Percentiles rank a stretch among this genome's conserved stretches.
phyloP scores from a whole-genome alignment of 2,329 filamentous ascomycete genomes.

The Akanthomyces uredinophilus region DNA sequence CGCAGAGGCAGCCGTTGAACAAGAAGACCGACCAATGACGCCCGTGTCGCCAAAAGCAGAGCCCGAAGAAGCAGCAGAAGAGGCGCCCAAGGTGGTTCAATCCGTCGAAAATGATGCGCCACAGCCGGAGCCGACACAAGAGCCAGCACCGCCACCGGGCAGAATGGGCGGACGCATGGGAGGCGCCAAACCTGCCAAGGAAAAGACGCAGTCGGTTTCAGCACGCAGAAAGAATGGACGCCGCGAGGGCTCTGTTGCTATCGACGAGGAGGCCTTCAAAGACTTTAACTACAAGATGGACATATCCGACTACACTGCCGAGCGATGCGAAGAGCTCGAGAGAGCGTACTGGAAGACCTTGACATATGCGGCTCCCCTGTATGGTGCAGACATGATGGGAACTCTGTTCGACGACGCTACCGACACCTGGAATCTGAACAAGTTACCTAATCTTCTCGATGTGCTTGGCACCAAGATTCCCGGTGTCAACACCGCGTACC shows the following conservation, averaged over 20 bases:
- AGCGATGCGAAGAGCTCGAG: slow-evolving; percentile 91
- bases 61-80: slow-evolving; percentile 23
- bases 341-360: slow-evolving; percentile 95
- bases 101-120: slow-evolving; percentile 35
- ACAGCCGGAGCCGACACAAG: slow-evolving; percentile 36
- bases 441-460: slow-evolving; percentile 87
- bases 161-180: slow-evolving; percentile 34
- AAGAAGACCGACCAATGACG: slow-evolving; percentile 51
- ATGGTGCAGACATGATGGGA: slow-evolving; percentile 93
- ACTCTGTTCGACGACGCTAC: slow-evolving; percentile 86
- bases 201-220: slow-evolving; percentile 70
- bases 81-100: slow-evolving; percentile 20
- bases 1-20: slow-evolving; percentile 23
- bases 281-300: slow-evolving; percentile 88
- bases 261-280: slow-evolving; percentile 88
- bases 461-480: slow-evolving; percentile 93
- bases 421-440: slow-evolving; percentile 88
- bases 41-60: slow-evolving; percentile 50
- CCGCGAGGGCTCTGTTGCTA: slow-evolving; percentile 67
- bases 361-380: slow-evolving; percentile 90
- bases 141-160: slow-evolving; percentile 25
- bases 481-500: slow-evolving; percentile 94
- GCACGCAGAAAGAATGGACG: slow-evolving; percentile 83
- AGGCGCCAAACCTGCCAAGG: slow-evolving; percentile 44
- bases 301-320: slow-evolving; percentile 80